Percentiles rank a stretch among this genome's conserved stretches.
These are phyloP conservation scores for Trichosporon coremiiforme DNA, from an alignment of 1,284 basidiomycete genomes.

Conservation along the genomic window DNA sequence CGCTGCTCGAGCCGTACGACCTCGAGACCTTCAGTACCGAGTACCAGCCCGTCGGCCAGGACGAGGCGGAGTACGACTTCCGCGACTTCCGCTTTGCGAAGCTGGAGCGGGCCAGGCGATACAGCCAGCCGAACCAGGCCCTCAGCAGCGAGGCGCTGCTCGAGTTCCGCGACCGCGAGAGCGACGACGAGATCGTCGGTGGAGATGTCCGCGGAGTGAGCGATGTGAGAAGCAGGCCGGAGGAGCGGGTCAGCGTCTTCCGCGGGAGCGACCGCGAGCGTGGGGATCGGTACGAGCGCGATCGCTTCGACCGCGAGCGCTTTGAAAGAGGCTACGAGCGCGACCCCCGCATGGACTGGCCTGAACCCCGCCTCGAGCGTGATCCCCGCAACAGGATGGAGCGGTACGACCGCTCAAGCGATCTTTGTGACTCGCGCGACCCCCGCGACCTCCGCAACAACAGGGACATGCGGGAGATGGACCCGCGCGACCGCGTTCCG, in stretches of 20 bases:
- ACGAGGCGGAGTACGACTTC: conserved; percentile 29
- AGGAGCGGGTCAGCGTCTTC: background rate
- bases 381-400: background rate
- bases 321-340: background rate
- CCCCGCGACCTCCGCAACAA: background rate
- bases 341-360: background rate
- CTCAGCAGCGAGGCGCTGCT: conserved; percentile 3
- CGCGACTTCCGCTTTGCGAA: conserved; percentile 27
- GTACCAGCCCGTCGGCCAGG: conserved; percentile 23
- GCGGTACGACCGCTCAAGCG: background rate
- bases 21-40: conserved; percentile 24
- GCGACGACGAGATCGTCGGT: background rate
- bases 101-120: conserved; percentile 19
- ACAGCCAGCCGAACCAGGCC: conserved; percentile 1
- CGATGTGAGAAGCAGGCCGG: background rate
- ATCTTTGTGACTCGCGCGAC: background rate
- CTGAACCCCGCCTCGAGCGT: too few species aligned
- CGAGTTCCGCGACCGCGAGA: conserved; percentile 11
- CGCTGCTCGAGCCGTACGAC: conserved; percentile 19
- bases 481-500: background rate
- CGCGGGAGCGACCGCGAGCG: background rate
- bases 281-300: background rate
- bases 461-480: background rate
- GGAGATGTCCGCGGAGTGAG: background rate
- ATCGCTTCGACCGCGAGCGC: background rate